Evolutionary conservation across 2,329 filamentous ascomycete species (phyloP).

Genomic region (Penicillium sp.): DNA sequence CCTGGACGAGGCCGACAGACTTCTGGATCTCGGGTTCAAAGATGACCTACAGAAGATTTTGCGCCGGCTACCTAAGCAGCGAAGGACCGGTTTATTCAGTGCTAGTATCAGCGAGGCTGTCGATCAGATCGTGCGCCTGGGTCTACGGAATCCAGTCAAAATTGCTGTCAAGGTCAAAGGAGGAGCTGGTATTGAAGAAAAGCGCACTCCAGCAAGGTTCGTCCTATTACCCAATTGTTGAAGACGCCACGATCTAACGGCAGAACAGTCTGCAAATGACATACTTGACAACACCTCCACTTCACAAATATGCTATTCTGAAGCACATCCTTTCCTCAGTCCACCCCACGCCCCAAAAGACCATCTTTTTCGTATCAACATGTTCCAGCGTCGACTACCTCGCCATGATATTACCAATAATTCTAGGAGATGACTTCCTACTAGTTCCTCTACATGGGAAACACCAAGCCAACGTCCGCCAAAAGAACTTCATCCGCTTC

Average conservation of each 20-base stretch:
- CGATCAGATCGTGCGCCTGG: conserved; percentile 85
- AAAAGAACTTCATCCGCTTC: conserved; percentile 83
- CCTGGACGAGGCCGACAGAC: conserved; percentile 87
- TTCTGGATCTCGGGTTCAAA: conserved; percentile 92
- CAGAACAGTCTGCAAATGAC: conserved; percentile 71
- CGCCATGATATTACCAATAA: conserved; percentile 67
- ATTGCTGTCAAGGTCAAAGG: conserved; percentile 90
- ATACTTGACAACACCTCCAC: conserved; percentile 71
- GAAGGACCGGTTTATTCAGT: conserved; percentile 88
- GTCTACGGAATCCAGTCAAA: conserved; percentile 88
- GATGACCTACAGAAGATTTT: conserved; percentile 84
- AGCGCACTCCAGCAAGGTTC: conserved; percentile 74
- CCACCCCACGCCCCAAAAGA: conserved; percentile 72
- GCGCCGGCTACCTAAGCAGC: conserved; percentile 80
- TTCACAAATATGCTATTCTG: conserved; percentile 74
- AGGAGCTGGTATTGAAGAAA: conserved; percentile 69
- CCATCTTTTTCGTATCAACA: conserved; percentile 88
- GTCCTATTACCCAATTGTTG: not conserved
- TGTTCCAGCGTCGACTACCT: conserved; percentile 96
- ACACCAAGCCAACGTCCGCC: conserved; percentile 78
- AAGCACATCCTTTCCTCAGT: conserved; percentile 66
- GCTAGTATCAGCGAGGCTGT: conserved; percentile 95
- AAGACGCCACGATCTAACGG: conserved; percentile 17
- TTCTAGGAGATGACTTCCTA: conserved; percentile 65
- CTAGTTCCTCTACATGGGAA: conserved; percentile 88